phyloP scores from a whole-genome alignment of 192 early-diverging fungal species.

The Gamsiella multidivaricata region DNA sequence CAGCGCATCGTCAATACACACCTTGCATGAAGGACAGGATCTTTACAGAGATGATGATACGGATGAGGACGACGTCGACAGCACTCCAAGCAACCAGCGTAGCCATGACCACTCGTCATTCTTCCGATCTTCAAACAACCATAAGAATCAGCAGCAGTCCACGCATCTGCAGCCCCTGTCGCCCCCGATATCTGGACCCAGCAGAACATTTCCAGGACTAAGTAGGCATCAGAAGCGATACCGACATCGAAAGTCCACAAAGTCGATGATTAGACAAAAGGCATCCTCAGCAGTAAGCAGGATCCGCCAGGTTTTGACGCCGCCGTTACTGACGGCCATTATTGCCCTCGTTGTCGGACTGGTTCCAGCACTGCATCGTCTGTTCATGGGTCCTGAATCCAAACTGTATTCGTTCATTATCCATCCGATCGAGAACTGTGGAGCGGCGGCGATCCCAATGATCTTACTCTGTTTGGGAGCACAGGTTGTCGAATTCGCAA shows the following conservation, averaged over 20 bases:
- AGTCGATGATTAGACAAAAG: not conserved
- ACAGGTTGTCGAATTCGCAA: conserved; percentile 58
- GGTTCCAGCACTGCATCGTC: conserved; percentile 68
- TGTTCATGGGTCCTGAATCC: conserved; percentile 69
- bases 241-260: not conserved
- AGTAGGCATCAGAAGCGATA: not conserved
- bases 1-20: conserved; percentile 13
- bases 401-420: conserved; percentile 68
- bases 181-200: not conserved
- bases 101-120: not conserved
- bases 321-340: conserved; percentile 78
- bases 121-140: not conserved
- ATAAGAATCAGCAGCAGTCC: not conserved
- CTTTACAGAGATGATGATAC: not conserved
- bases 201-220: not conserved
- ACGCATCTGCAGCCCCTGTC: conserved; percentile 13
- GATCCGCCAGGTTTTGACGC: conserved; percentile 63
- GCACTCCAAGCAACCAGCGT: not conserved
- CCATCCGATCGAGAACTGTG: conserved; percentile 77
- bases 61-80: not conserved
- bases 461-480: conserved; percentile 82
- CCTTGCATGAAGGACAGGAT: not conserved
- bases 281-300: not conserved
- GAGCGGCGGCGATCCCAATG: conserved; percentile 81
- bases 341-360: conserved; percentile 74